Evolutionary conservation across 108 stramenopile species (phyloP).

Genomic region (Nitzschia palea): DNA sequence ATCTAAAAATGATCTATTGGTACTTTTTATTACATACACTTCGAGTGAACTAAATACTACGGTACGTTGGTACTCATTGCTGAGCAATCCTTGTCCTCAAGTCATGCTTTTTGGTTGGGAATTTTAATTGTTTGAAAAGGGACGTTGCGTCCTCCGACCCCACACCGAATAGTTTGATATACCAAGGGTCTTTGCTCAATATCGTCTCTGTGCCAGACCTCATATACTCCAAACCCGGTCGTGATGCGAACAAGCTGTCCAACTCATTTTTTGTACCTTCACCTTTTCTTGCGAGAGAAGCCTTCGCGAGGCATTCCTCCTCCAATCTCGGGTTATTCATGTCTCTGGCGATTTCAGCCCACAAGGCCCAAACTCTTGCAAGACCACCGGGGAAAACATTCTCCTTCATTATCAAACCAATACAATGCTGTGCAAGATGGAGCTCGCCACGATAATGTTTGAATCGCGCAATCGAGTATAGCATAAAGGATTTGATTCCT

Average conservation of each 20-base stretch:
- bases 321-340: conserved; percentile 58
- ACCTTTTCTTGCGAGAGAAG: not conserved
- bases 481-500: conserved; percentile 59
- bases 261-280: not conserved
- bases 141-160: too few relatives aligned
- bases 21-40: too few relatives aligned
- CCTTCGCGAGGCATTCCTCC: conserved; percentile 33
- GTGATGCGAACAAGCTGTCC: not conserved
- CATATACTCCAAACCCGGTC: not conserved
- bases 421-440: conserved; percentile 72
- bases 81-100: too few relatives aligned
- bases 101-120: too few relatives aligned
- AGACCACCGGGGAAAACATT: conserved; percentile 57
- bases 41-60: too few relatives aligned
- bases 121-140: too few relatives aligned
- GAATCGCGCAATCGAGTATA: conserved; percentile 67
- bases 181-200: conserved; percentile 42
- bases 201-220: conserved; percentile 13
- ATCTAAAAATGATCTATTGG: too few relatives aligned
- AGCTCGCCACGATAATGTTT: conserved; percentile 53
- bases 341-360: conserved; percentile 61
- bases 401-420: conserved; percentile 69
- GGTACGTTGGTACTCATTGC: too few relatives aligned
- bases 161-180: conserved; percentile 16
- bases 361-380: conserved; percentile 60